Evolutionary conservation across 2,329 filamentous ascomycete genomes (phyloP), one percentile per base, ranked within the genome.

Genomic region (Diplodia scrobiculata): DNA sequence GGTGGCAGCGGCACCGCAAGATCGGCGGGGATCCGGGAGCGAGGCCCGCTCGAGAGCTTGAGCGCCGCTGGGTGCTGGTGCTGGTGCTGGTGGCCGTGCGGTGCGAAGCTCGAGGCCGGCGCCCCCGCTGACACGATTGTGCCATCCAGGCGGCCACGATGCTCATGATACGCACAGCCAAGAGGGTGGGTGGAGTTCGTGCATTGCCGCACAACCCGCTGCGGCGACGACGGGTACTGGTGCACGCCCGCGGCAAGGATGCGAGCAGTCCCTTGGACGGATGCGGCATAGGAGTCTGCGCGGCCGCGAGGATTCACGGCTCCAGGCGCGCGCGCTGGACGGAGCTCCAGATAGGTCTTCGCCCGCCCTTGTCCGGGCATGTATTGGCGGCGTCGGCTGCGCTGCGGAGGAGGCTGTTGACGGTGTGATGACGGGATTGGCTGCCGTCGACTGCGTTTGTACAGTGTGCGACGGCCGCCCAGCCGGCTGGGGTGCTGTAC

Each of bases 71-170:
- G 21, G 21, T 25, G 21, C 21, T 25, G 21, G 21, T n/a, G n/a
- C n/a, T n/a, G n/a, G 2, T 25, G 25, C 25, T 25, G 55, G 55
- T 38, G 48, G 34, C 32, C 41, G 41, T 45, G 41, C 36, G 25
- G 60, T 51, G 45, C 50, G 27, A 32, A 29, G 59, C 59, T 51
- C 59, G 19, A 50, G 45, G 51, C 19, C 32, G 34, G 25, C 25
- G 3, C 32, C 47, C 34, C 27, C 48, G 63, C 63, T 65, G 63
- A 65, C 63, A 65, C 63, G 62, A 60, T 60, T 60, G 55, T 60
- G 55, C 55, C 55, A 60, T 60, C 17, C 21, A 10, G 55, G 41
- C 55, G 14, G 58, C 41, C 55, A 48, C 27, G 58, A 34, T 62
- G 58, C 58, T 62, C 58, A 62, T 62, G 58, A 62, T 50, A 62